A percentile compares a stretch with the other conserved stretches of the same genome.
These are phyloP conservation scores for Pulveroboletus sp. DNA, from an alignment of 768 basidiomycete genomes.

Conservation along the genomic window DNA sequence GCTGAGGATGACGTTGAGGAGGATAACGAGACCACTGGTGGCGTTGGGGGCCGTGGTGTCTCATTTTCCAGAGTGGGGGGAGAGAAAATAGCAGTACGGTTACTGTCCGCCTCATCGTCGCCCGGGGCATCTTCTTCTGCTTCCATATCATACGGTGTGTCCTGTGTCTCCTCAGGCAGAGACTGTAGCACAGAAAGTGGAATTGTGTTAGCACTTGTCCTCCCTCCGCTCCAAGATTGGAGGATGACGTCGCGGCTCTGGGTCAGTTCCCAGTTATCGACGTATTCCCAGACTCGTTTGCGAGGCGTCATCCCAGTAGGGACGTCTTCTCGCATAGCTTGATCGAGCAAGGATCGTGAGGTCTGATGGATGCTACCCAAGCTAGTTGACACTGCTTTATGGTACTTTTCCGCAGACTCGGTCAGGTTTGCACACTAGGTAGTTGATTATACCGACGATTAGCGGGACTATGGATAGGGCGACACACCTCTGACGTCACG, in stretches of 20 bases:
- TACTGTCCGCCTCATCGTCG: conserved; percentile 12
- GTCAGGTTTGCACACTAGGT: conserved; percentile 41
- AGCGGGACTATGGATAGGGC: neutral
- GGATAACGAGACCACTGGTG: conserved; percentile 31
- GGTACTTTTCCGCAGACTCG: conserved; percentile 41
- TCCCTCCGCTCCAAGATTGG: conserved; percentile 43
- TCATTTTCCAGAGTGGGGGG: conserved; percentile 3
- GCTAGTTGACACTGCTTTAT: conserved; percentile 38
- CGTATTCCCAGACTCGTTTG: conserved; percentile 68
- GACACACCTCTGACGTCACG: conserved; percentile 51
- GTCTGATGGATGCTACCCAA: conserved; percentile 49
- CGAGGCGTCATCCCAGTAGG: conserved; percentile 74
- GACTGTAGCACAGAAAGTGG: conserved; percentile 38
- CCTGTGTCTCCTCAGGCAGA: conserved; percentile 30
- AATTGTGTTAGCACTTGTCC: conserved; percentile 31
- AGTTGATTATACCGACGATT: neutral
- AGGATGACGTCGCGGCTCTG: conserved; percentile 58
- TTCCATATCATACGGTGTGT: conserved; percentile 18
- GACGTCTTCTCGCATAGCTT: conserved; percentile 59
- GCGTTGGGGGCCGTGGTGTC: conserved; percentile 17
- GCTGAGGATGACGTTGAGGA: conserved; percentile 39
- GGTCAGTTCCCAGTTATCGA: conserved; percentile 70
- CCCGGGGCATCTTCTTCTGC: conserved; percentile 26
- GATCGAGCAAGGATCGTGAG: conserved; percentile 47
- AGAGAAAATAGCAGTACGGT: conserved; percentile 19